Base-by-base conservation (phyloP, 2,329 filamentous ascomycete species). In the Penicillium frequentans region DNA sequence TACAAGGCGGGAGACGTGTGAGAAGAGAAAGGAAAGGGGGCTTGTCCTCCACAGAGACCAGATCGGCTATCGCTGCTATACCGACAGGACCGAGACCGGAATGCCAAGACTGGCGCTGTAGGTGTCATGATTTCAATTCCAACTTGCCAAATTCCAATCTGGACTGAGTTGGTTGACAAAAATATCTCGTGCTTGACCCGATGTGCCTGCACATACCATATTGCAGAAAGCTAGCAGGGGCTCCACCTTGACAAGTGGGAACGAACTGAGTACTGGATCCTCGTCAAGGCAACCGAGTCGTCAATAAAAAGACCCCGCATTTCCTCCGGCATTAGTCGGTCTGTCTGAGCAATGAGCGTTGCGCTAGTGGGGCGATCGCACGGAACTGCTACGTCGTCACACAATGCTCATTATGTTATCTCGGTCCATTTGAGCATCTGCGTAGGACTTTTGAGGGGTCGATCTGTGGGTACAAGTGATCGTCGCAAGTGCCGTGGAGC, bases 271-370 rank as follows among this genome's bases (percentile, higher is more conserved):
- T 14, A 19, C 39, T 29, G 27, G 46, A 47, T 54, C 8, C 31
- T 63, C 56, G 56, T 49, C 23, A 62, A 61, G 19, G 14, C 11
- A 59, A 42, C 54, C 54, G 58, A 63, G 53, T 58, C 56, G 55
- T 54, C 51, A 11, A 42, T 49, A 44, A 6, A 23, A n/a, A 35
- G 27, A 11, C 37, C 49, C 57, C 56, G 57, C 61, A 54, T 46
- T 52, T 29, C 31, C 45, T 49, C 49, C 46, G 46, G 52, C 52
- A 57, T 50, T 49, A 55, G 27, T 44, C 37, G 33, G 31, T 37
- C 23, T 27, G 23, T 13, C 14, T 29, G 31, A 29, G 37, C 27
- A 51, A 55, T 49, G 26, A 55, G 37, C 46, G 47, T 44, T n/a
- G 19, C 19, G 44, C 23, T 43, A 24, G 46, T 55, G 53, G 52